Evolutionary conservation across 2,329 filamentous ascomycete species (phyloP).

Genomic region (Fusarium longipes): DNA sequence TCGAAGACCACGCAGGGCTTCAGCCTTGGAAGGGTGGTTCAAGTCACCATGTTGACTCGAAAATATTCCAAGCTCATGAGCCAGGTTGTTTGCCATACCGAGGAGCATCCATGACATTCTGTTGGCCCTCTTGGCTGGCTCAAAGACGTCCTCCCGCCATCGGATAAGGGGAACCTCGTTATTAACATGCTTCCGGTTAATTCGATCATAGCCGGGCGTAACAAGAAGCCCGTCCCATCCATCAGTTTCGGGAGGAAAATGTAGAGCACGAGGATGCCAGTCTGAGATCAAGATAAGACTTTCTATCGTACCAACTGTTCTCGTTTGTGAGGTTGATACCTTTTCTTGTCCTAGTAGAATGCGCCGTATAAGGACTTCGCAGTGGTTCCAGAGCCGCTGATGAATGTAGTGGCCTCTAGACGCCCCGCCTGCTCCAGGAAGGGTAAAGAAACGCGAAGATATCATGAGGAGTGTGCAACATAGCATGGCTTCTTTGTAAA

Average conservation of each 20-base stretch:
- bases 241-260: slow-evolving; percentile 41
- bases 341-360: slow-evolving; percentile 41
- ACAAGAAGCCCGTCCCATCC: slow-evolving; percentile 39
- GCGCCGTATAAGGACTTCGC: slow-evolving; percentile 36
- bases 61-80: slow-evolving; percentile 40
- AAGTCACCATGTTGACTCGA: slow-evolving; percentile 7
- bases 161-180: slow-evolving; percentile 39
- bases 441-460: slow-evolving; percentile 39
- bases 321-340: slow-evolving; percentile 35
- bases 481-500: slow-evolving; percentile 38
- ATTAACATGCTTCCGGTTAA: slow-evolving; percentile 31
- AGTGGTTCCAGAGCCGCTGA: slow-evolving; percentile 37
- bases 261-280: slow-evolving; percentile 39
- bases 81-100: slow-evolving; percentile 36
- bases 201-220: slow-evolving; percentile 35
- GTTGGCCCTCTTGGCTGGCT: slow-evolving; percentile 42
- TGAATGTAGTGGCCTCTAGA: slow-evolving; percentile 38
- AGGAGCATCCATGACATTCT: slow-evolving; percentile 47
- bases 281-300: slow-evolving; percentile 41
- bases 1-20: slow-evolving; percentile 6
- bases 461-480: slow-evolving; percentile 41
- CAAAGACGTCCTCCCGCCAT: slow-evolving; percentile 44
- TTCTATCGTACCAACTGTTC: slow-evolving; percentile 36
- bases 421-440: slow-evolving; percentile 35
- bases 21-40: background rate